phyloP scores from a whole-genome alignment of 1,139 yeast species.

The Yamadazyma conglobata region DNA sequence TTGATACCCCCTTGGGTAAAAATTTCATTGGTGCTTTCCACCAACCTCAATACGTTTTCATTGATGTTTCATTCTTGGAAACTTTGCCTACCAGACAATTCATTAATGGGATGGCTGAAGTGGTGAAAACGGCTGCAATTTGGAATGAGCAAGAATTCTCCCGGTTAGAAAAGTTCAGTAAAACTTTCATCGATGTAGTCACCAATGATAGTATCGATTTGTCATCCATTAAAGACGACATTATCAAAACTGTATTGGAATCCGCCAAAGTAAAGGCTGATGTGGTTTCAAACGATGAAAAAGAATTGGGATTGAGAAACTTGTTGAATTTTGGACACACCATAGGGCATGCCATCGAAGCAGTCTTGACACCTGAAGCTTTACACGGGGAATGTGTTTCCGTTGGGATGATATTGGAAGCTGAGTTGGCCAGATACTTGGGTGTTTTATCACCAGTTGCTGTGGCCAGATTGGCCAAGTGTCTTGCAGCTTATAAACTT shows the following conservation, averaged over 20 bases:
- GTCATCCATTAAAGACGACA: slow-evolving; percentile 63
- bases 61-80: slow-evolving; percentile 82
- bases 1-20: slow-evolving; percentile 96
- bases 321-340: slow-evolving; percentile 94
- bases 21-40: slow-evolving; percentile 96
- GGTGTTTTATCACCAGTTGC: slow-evolving; percentile 91
- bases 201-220: slow-evolving; percentile 49
- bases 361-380: slow-evolving; percentile 91
- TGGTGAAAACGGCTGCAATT: slow-evolving; percentile 95
- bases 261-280: slow-evolving; percentile 89
- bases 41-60: slow-evolving; percentile 89
- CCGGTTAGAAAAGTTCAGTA: slow-evolving; percentile 75
- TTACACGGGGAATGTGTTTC: slow-evolving; percentile 98
- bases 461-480: slow-evolving; percentile 83
- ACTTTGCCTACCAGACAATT: slow-evolving; percentile 92
- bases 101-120: slow-evolving; percentile 98
- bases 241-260: slow-evolving; percentile 76
- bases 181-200: slow-evolving; percentile 61
- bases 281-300: slow-evolving; percentile 92
- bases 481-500: slow-evolving; percentile 78
- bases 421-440: slow-evolving; percentile 85
- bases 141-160: slow-evolving; percentile 91
- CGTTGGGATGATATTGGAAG: slow-evolving; percentile 91
- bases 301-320: slow-evolving; percentile 92
- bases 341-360: slow-evolving; percentile 98